Evolutionary conservation across 768 basidiomycete species (phyloP), one percentile per base, ranked within the genome.

Genomic region (Trametes sanguinea): DNA sequence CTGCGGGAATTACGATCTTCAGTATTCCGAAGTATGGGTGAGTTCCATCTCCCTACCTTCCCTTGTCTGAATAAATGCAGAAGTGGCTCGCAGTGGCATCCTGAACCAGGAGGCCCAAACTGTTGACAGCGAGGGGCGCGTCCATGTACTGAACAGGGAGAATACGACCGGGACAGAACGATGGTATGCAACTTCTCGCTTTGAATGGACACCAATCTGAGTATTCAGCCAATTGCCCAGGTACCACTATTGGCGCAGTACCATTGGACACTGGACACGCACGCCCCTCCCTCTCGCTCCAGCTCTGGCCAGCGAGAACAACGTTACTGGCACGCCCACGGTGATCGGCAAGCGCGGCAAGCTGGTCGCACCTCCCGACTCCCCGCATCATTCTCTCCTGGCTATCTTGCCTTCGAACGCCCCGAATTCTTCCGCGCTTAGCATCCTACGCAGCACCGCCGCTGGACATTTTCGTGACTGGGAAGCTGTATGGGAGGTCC

Each of bases 281-380:
- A 75, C 70, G 4, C 52, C 73, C 6, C 65, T 77, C 27, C 74
- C 76, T 4, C 67, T 71, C 14, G 57, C 71, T 1, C 43, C 65
- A 10, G 65, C 62, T 33, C 65, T 71, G 2, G 60, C 53, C n/a
- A 69, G 69, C 52, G 47, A 59, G 14, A 73, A 76, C 62, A 77
- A 76, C 68, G 68, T 76, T 46, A 77, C 76, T 5, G 67, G 62
- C 32, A 75, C 75, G 11, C 74, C 74, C 1, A 76, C 74, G 3
- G 73, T 74, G 39, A 76, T 74, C 63, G 76, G 76, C 37, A 77
- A 78, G 59, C 72, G 75, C 59, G 76, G 75, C 33, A 77, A 76
- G 62, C 67, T 76, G 42, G 72, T 68, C 46, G 62, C 67, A 2
- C 65, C 62, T 13, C 66, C 62, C 17, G 44, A 40, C 45, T 57